These are phyloP conservation scores for Saccharomycopsis capsularis DNA, from an alignment of 805 yeast genomes.

Conservation along the genomic window DNA sequence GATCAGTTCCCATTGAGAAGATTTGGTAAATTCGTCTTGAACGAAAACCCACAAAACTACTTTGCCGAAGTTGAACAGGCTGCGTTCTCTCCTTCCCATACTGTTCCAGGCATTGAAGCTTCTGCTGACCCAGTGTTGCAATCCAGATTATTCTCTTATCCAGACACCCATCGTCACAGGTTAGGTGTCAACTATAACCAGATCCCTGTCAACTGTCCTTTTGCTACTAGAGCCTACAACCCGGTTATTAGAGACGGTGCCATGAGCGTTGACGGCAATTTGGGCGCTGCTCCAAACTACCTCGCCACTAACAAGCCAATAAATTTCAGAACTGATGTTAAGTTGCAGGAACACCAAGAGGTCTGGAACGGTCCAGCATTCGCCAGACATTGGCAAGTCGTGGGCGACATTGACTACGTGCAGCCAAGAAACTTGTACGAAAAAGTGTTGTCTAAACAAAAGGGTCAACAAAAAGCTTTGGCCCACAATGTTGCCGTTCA, in stretches of 20 bases:
- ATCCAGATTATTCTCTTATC: constrained; percentile 73
- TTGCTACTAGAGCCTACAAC: constrained; percentile 43
- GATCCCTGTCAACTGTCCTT: constrained; percentile 87
- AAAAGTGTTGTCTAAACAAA: constrained; percentile 64
- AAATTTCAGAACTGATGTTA: constrained; percentile 36
- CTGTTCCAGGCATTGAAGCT: constrained; percentile 79
- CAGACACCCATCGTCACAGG: constrained; percentile 83
- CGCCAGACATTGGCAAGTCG: constrained; percentile 79
- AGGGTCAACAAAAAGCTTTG: constrained; percentile 78
- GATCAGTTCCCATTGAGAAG: constrained; percentile 77
- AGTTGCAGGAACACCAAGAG: constrained; percentile 62
- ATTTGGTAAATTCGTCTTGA: constrained; percentile 71
- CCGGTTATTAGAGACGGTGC: constrained; percentile 84
- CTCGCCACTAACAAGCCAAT: constrained; percentile 46
- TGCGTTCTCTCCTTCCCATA: constrained; percentile 78
- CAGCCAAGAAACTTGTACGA: constrained; percentile 74
- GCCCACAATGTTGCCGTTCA: constrained; percentile 82
- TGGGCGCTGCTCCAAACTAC: constrained; percentile 74
- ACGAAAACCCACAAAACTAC: constrained; percentile 80
- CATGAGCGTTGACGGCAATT: constrained; percentile 61
- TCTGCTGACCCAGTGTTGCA: constrained; percentile 82
- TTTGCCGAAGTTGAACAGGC: constrained; percentile 85
- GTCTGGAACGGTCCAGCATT: constrained; percentile 76
- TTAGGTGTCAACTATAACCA: constrained; percentile 67
- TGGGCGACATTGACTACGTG: constrained; percentile 60